These are phyloP conservation scores for Cyberlindnera euphorbiiphila DNA, from an alignment of 805 yeast genomes.

Conservation along the genomic window DNA sequence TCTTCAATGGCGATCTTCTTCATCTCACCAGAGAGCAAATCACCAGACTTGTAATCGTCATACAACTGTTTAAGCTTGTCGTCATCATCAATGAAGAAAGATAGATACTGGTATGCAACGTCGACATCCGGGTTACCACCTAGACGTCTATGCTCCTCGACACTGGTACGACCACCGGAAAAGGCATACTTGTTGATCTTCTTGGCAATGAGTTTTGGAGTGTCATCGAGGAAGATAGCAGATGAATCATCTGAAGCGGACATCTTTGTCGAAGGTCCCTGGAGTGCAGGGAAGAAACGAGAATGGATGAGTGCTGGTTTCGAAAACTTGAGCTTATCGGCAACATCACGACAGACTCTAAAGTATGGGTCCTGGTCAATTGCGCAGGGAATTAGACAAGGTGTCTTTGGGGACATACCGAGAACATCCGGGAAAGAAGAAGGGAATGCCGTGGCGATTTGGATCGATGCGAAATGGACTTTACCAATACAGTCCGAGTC, in stretches of 20 bases:
- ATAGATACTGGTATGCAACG: constrained; percentile 88
- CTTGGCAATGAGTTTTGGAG: constrained; percentile 86
- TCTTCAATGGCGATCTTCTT: constrained; percentile 81
- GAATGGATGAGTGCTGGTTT: constrained; percentile 94
- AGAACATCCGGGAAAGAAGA: constrained; percentile 92
- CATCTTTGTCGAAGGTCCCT: constrained; percentile 96
- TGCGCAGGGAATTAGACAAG: constrained; percentile 97
- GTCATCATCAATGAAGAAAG: constrained; percentile 89
- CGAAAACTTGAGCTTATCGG: constrained; percentile 82
- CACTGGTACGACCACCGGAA: constrained; percentile 84
- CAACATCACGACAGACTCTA: constrained; percentile 96
- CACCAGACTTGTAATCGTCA: constrained; percentile 71
- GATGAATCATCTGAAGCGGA: constrained; percentile 88
- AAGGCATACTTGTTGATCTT: constrained; percentile 96
- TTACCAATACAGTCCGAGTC: constrained; percentile 95
- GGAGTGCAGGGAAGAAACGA: constrained; percentile 95
- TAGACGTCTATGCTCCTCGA: constrained; percentile 83
- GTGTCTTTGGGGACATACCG: constrained; percentile 83
- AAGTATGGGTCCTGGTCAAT: constrained; percentile 99
- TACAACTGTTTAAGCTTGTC: constrained; percentile 61
- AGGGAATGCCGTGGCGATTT: constrained; percentile 94
- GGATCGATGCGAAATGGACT: constrained; percentile 91
- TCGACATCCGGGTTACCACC: constrained; percentile 97
- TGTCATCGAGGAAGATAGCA: constrained; percentile 94
- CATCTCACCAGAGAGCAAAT: constrained; percentile 87